These are phyloP conservation scores for Xylaria digitata DNA, from an alignment of 2,329 filamentous ascomycete species.

Conservation along the genomic window DNA sequence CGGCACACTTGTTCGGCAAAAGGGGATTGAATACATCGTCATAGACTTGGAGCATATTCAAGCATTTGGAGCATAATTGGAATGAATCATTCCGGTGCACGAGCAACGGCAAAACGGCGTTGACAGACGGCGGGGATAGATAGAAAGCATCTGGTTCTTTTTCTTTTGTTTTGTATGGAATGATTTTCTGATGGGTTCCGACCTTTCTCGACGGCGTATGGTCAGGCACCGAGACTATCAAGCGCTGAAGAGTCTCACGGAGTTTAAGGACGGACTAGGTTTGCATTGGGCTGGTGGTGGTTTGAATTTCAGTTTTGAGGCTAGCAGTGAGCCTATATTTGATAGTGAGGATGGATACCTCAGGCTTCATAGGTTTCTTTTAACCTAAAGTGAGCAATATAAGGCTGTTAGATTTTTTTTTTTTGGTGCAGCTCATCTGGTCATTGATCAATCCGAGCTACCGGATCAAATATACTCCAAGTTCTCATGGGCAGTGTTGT, in stretches of 20 bases:
- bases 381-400: neutral
- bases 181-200: neutral
- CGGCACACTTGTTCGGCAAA: neutral
- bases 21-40: conserved; percentile 14
- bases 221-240: conserved; percentile 59
- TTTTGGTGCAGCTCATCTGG: neutral
- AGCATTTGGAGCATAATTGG: neutral
- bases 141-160: neutral
- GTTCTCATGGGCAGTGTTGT: conserved; percentile 1
- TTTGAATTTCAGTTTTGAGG: neutral
- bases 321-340: neutral
- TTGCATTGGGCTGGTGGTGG: neutral
- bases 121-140: conserved; percentile 28
- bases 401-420: neutral
- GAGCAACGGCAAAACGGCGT: neutral
- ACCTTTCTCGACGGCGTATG: conserved; percentile 44
- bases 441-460: neutral
- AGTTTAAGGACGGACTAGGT: conserved; percentile 41
- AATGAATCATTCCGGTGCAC: neutral
- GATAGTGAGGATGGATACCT: neutral
- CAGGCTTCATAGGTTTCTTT: neutral
- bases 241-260: conserved; percentile 67
- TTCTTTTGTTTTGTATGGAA: conserved; percentile 25
- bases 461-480: neutral
- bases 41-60: conserved; percentile 19